Conservation (phyloP, 768 basidiomycete genomes). For the Hemileccinum rubropunctum region DNA sequence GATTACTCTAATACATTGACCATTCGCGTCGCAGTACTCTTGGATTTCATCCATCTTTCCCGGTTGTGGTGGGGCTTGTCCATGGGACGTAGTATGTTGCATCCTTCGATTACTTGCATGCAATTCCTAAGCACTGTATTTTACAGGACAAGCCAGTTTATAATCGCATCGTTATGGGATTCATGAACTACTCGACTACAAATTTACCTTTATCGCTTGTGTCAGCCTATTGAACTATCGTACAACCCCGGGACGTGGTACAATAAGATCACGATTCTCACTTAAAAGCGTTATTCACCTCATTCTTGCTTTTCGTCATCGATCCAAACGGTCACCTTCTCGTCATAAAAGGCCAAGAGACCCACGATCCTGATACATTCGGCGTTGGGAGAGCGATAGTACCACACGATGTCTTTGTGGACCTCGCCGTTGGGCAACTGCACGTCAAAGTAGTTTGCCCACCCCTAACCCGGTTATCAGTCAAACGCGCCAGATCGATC, state of each 20-base stretch:
- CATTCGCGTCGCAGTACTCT: no score
- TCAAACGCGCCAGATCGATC: neutral
- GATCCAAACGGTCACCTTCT: conserved; percentile 64
- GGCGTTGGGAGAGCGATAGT: conserved; percentile 51
- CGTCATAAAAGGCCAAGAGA: conserved; percentile 60
- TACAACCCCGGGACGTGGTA: no score
- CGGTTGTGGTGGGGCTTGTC: no score
- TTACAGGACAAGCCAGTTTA: conserved; percentile 17
- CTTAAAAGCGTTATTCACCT: conserved; percentile 7
- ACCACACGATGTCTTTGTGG: conserved; percentile 58
- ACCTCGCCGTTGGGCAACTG: conserved; percentile 42
- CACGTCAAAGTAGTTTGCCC: conserved; percentile 57
- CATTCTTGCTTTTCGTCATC: conserved; percentile 53
- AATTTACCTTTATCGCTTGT: no score
- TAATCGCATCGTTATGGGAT: conserved; percentile 10
- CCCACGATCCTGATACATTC: conserved; percentile 53
- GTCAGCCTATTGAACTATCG: no score
- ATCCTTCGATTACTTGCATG: no score
- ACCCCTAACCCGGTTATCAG: conserved; percentile 40
- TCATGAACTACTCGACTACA: no score
- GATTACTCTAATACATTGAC: no score
- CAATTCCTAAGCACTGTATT: no score
- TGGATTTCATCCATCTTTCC: no score
- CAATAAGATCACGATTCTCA: no score
- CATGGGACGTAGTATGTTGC: no score